Conservation (phyloP, 1,284 basidiomycete species). For the Athelia psychrophila region DNA sequence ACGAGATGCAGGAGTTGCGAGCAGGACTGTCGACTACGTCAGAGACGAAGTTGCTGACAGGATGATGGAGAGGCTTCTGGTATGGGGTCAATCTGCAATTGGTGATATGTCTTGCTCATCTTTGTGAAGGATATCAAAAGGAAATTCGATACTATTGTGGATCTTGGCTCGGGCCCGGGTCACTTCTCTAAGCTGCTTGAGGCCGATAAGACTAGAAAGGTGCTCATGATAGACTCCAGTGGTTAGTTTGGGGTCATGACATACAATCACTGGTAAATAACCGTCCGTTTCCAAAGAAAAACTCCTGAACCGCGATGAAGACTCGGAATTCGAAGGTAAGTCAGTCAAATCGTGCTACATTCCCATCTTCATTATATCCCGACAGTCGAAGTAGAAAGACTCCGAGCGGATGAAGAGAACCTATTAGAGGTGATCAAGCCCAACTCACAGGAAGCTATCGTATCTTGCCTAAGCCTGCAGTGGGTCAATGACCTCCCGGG, state of each 20-base stretch:
- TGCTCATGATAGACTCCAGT: slow-evolving; percentile 88
- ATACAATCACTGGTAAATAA: neutral
- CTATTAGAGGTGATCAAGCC: slow-evolving; percentile 61
- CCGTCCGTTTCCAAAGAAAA: slow-evolving; percentile 39
- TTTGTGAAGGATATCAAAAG: slow-evolving; percentile 82
- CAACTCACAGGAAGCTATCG: slow-evolving; percentile 87
- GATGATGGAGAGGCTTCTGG: slow-evolving; percentile 87
- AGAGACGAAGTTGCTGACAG: slow-evolving; percentile 88
- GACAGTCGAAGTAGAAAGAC: slow-evolving; percentile 69
- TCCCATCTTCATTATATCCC: slow-evolving; percentile 5
- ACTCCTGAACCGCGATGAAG: slow-evolving; percentile 70
- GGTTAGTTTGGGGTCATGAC: slow-evolving; percentile 41
- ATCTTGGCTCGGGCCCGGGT: slow-evolving; percentile 93
- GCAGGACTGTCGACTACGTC: slow-evolving; percentile 88
- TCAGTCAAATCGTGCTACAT: slow-evolving; percentile 3
- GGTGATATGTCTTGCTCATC: too few relatives aligned
- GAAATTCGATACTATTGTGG: slow-evolving; percentile 78
- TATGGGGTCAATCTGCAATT: too few relatives aligned
- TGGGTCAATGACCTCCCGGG: slow-evolving; percentile 99
- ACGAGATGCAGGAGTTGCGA: slow-evolving; percentile 55
- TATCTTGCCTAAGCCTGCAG: slow-evolving; percentile 90
- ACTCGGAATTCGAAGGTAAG: slow-evolving; percentile 74
- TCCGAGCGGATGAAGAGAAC: slow-evolving; percentile 78
- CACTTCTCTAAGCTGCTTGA: slow-evolving; percentile 88
- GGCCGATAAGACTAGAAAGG: slow-evolving; percentile 65